Evolutionary conservation across 2,329 filamentous ascomycete genomes (phyloP).

Genomic region (Cordyceps fumosorosea): DNA sequence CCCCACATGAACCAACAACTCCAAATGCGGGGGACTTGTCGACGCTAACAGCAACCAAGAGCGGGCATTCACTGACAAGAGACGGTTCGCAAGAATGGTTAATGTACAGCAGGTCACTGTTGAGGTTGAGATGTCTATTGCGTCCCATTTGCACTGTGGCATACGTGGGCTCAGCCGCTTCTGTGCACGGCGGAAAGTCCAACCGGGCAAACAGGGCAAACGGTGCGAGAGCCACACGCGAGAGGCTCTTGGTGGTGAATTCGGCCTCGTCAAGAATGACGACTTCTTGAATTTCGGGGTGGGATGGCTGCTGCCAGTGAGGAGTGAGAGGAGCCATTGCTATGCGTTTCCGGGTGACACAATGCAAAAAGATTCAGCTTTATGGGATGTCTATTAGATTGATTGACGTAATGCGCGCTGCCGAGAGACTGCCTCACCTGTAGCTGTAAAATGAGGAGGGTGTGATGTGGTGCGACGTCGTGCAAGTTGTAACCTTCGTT

Average conservation of each 20-base stretch:
- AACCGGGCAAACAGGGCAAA: slow-evolving; percentile 63
- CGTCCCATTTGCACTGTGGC: slow-evolving; percentile 56
- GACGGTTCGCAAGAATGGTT: slow-evolving; percentile 63
- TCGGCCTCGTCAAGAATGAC: slow-evolving; percentile 41
- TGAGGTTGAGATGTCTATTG: slow-evolving; percentile 53
- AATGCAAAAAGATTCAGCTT: background rate
- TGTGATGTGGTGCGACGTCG: background rate
- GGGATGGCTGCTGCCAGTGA: slow-evolving; percentile 54
- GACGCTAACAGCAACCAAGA: background rate
- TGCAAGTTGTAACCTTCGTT: background rate
- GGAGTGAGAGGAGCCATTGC: slow-evolving; percentile 51
- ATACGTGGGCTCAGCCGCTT: slow-evolving; percentile 51
- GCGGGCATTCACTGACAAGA: slow-evolving; percentile 41
- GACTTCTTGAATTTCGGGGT: slow-evolving; percentile 52
- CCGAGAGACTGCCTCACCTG: background rate
- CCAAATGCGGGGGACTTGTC: background rate
- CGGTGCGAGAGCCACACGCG: slow-evolving; percentile 47
- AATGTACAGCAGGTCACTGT: slow-evolving; percentile 60
- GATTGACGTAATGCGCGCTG: background rate
- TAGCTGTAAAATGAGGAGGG: background rate
- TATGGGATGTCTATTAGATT: background rate
- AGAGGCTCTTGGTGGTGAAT: slow-evolving; percentile 55
- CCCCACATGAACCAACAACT: background rate
- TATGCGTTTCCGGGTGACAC: background rate
- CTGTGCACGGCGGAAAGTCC: slow-evolving; percentile 55